Evolutionary conservation across 2,329 filamentous ascomycete genomes (phyloP).

Genomic region (Fusarium humuli): DNA sequence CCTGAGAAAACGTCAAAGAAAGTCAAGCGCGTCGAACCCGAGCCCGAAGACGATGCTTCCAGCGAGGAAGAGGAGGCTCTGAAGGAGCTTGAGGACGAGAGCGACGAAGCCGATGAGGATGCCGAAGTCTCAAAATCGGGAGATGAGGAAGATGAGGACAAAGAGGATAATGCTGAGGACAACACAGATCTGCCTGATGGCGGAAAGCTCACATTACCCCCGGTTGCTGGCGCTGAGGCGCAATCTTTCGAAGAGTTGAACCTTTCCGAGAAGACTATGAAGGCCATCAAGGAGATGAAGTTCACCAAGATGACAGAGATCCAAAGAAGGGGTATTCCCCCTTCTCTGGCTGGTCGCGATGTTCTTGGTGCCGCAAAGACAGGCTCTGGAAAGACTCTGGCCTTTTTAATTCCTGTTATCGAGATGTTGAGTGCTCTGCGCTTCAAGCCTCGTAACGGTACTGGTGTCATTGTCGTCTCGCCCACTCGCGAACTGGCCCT

Average conservation of each 20-base stretch:
- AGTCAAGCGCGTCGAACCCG: slow-evolving; percentile 52
- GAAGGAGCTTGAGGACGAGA: slow-evolving; percentile 43
- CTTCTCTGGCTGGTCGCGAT: slow-evolving; percentile 88
- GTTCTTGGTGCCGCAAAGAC: slow-evolving; percentile 97
- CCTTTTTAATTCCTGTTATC: slow-evolving; percentile 92
- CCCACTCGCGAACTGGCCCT: slow-evolving; percentile 94
- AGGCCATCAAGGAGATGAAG: slow-evolving; percentile 89
- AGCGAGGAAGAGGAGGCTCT: slow-evolving; percentile 47
- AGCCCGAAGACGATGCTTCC: slow-evolving; percentile 45
- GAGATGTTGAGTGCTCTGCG: slow-evolving; percentile 91
- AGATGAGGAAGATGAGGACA: slow-evolving; percentile 44
- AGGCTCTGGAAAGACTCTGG: slow-evolving; percentile 93
- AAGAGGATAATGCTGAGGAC: slow-evolving; percentile 41
- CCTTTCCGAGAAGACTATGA: slow-evolving; percentile 88
- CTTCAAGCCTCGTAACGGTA: slow-evolving; percentile 95
- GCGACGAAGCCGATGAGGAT: slow-evolving; percentile 48
- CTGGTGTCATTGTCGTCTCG: slow-evolving; percentile 91
- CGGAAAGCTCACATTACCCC: slow-evolving; percentile 61
- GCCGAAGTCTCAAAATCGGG: slow-evolving; percentile 48
- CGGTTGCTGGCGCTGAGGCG: slow-evolving; percentile 67
- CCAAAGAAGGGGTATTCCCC: slow-evolving; percentile 87
- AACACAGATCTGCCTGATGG: slow-evolving; percentile 54
- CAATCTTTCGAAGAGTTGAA: slow-evolving; percentile 84
- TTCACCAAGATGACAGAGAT: slow-evolving; percentile 98
- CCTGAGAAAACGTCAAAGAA: slow-evolving; percentile 57